Evolutionary conservation across 202 grass and related monocot species (phyloP).

Genomic region (Saccharum hybrid): DNA sequence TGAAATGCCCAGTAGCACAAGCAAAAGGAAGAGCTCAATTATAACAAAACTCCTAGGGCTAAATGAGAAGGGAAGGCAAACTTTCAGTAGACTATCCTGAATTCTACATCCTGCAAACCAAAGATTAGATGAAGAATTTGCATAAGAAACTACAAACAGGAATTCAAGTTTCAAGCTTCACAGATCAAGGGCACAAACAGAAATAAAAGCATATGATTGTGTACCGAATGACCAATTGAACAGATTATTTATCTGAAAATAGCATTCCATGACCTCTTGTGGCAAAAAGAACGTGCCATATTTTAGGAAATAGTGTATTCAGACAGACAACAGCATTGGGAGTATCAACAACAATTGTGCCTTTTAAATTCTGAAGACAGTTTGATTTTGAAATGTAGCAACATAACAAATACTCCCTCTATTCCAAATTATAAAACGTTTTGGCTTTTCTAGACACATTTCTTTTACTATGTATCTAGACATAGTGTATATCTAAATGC

Average conservation of each 20-base stretch:
- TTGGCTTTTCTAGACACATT: too few species aligned
- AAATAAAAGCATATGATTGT: neutral
- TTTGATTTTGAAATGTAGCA: neutral
- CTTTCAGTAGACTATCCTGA: neutral
- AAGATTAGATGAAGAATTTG: neutral
- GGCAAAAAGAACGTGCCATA: neutral
- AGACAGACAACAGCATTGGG: neutral
- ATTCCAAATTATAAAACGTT: too few species aligned
- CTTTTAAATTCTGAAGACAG: neutral
- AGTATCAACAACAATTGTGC: neutral
- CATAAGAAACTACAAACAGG: neutral
- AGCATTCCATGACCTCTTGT: neutral
- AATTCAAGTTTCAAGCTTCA: slow-evolving; percentile 3
- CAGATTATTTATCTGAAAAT: neutral
- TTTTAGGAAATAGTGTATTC: neutral
- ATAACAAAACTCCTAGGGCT: neutral
- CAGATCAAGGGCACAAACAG: neutral
- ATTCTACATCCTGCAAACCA: neutral
- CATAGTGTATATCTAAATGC: neutral
- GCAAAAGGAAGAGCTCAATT: neutral
- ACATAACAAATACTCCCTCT: neutral
- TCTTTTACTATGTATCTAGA: too few species aligned
- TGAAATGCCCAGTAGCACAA: neutral
- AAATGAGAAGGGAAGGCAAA: neutral
- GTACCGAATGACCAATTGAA: neutral